A percentile compares a stretch with the other conserved stretches of the same genome.
These are phyloP conservation scores for Zanthoxylum bungeanum DNA, from an alignment of 345 rosid genomes.

Conservation along the genomic window DNA sequence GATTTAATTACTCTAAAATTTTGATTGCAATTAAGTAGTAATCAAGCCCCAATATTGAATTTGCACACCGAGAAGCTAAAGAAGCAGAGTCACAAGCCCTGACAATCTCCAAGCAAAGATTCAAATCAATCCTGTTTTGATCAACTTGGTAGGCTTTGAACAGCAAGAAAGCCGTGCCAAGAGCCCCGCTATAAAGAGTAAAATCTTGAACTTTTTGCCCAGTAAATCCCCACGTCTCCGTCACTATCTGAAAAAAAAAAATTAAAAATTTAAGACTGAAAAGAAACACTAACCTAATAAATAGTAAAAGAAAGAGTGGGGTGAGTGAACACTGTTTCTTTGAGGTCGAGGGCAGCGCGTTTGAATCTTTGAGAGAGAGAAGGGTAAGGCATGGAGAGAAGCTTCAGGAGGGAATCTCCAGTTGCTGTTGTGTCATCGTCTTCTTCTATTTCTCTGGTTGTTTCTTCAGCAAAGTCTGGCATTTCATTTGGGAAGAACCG, in stretches of 20 bases:
- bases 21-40: neutral
- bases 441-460: constrained; percentile 5
- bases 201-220: constrained; percentile 44
- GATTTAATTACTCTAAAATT: neutral
- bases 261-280: neutral
- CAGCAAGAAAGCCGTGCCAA: constrained; percentile 61
- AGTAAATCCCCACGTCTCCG: constrained; percentile 52
- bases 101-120: constrained; percentile 46
- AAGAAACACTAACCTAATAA: neutral
- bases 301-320: neutral
- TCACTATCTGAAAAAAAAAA: constrained; percentile 37
- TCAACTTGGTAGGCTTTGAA: constrained; percentile 48
- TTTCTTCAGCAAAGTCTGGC: constrained; percentile 51
- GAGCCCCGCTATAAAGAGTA: constrained; percentile 46
- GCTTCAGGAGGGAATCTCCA: constrained; percentile 51
- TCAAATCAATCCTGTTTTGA: constrained; percentile 38
- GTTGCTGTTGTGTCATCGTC: neutral
- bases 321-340: constrained; percentile 69
- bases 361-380: constrained; percentile 52
- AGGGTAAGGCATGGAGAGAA: constrained; percentile 63
- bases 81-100: constrained; percentile 56
- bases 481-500: constrained; percentile 59
- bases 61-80: constrained; percentile 37
- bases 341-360: constrained; percentile 64
- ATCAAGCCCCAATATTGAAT: neutral